These are phyloP conservation scores for Cercospora sp. DNA, from an alignment of 2,329 filamentous ascomycete genomes.

Conservation along the genomic window DNA sequence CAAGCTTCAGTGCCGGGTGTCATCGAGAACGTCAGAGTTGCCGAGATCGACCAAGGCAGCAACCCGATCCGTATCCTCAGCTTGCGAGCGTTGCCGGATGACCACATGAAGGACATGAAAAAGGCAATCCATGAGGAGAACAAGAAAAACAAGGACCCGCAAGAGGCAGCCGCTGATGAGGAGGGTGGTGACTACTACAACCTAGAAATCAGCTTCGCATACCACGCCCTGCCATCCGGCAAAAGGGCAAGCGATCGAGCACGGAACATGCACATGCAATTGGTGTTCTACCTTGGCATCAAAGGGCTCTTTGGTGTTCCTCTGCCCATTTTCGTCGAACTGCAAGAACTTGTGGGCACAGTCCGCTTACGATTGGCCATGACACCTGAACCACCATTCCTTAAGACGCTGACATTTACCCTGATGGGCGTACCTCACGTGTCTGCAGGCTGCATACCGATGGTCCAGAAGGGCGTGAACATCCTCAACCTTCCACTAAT, in stretches of 20 bases:
- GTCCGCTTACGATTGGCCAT: constrained; percentile 79
- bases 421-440: constrained; percentile 93
- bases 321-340: constrained; percentile 82
- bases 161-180: constrained; percentile 85
- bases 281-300: constrained; percentile 90
- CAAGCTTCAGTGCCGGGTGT: constrained; percentile 87
- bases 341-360: constrained; percentile 88
- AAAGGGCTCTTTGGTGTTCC: constrained; percentile 87
- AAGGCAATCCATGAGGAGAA: constrained; percentile 77
- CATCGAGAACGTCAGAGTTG: constrained; percentile 91
- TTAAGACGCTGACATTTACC: constrained; percentile 89
- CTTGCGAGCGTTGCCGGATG: constrained; percentile 78
- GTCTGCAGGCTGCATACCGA: constrained; percentile 83
- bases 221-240: constrained; percentile 77
- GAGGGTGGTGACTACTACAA: constrained; percentile 93
- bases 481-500: constrained; percentile 89
- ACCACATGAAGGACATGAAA: constrained; percentile 78
- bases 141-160: constrained; percentile 75
- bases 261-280: constrained; percentile 94
- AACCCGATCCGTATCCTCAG: constrained; percentile 88
- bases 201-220: constrained; percentile 84
- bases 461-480: constrained; percentile 88
- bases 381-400: constrained; percentile 85
- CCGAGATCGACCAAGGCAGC: constrained; percentile 89
- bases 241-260: constrained; percentile 71